These are phyloP conservation scores for Colletotrichum sublineola DNA, from an alignment of 2,329 filamentous ascomycete genomes.

Conservation along the genomic window DNA sequence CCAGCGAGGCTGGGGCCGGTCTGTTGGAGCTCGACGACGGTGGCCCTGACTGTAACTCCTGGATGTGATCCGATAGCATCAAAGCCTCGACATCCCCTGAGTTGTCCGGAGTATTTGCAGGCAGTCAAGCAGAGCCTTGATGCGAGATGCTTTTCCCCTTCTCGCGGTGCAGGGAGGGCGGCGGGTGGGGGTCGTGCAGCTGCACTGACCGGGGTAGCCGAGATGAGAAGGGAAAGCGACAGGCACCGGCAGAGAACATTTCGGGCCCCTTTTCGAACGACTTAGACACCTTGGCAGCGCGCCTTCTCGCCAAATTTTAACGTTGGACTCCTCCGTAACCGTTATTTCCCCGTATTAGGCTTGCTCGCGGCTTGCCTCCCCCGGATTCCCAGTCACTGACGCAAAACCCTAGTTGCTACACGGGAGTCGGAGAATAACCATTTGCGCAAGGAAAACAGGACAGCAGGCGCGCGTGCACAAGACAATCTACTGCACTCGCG, in stretches of 20 bases:
- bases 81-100: constrained; percentile 37
- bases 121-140: constrained; percentile 28
- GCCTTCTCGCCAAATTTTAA: constrained; percentile 26
- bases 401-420: constrained; percentile 20
- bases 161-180: constrained; percentile 5
- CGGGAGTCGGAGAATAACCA: constrained; percentile 34
- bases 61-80: constrained; percentile 29
- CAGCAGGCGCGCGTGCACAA: not conserved
- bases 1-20: not conserved
- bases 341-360: not conserved
- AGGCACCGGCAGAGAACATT: constrained; percentile 30
- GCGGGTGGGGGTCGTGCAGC: constrained; percentile 7
- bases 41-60: constrained; percentile 1
- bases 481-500: not conserved
- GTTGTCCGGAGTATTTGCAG: constrained; percentile 3
- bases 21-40: not conserved
- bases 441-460: not conserved
- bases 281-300: constrained; percentile 18
- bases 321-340: not conserved
- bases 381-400: constrained; percentile 11
- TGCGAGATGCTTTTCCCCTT: constrained; percentile 3
- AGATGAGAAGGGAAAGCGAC: constrained; percentile 33
- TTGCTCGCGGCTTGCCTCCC: constrained; percentile 6
- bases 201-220: constrained; percentile 32
- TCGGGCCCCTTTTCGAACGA: constrained; percentile 24